A percentile compares a stretch with the other conserved stretches of the same genome.
Evolutionary conservation across 148 eudicot genomes (phyloP).

Genomic region (Rhododendron ovatum): DNA sequence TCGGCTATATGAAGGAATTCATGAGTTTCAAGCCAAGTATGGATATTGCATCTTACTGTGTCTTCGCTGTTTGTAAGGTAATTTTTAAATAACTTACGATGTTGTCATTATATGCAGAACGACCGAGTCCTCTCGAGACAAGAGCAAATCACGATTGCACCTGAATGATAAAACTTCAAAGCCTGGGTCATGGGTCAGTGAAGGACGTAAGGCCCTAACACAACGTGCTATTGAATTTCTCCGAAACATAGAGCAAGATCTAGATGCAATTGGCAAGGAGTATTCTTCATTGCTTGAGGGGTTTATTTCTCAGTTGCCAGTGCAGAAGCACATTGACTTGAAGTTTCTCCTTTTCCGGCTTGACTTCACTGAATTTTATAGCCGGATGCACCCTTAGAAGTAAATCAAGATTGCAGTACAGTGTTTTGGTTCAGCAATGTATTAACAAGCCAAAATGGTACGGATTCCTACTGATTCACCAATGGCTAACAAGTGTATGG

Average conservation of each 20-base stretch:
- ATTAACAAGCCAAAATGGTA: neutral
- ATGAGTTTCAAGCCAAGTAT: constrained; percentile 84
- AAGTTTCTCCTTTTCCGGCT: constrained; percentile 94
- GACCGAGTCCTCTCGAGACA: constrained; percentile 45
- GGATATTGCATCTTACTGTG: constrained; percentile 5
- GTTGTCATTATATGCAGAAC: constrained; percentile 46
- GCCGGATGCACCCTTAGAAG: constrained; percentile 39
- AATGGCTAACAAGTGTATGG: neutral
- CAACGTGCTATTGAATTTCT: constrained; percentile 82
- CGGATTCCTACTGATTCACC: neutral
- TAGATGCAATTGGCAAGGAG: constrained; percentile 66
- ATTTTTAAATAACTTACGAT: constrained; percentile 1
- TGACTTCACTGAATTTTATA: constrained; percentile 89
- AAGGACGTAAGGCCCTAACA: constrained; percentile 77
- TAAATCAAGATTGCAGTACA: constrained; percentile 10
- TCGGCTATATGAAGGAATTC: constrained; percentile 84
- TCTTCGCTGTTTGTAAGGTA: neutral
- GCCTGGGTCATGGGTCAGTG: constrained; percentile 73
- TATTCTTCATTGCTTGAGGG: constrained; percentile 74
- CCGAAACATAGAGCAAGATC: constrained; percentile 60
- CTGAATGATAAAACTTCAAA: constrained; percentile 44
- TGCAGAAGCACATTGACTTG: constrained; percentile 89
- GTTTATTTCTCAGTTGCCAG: constrained; percentile 77
- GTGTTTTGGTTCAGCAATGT: constrained; percentile 4
- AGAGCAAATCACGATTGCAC: constrained; percentile 31